phyloP scores from a whole-genome alignment of 306 rosid species.

The Fagus sylvatica region DNA sequence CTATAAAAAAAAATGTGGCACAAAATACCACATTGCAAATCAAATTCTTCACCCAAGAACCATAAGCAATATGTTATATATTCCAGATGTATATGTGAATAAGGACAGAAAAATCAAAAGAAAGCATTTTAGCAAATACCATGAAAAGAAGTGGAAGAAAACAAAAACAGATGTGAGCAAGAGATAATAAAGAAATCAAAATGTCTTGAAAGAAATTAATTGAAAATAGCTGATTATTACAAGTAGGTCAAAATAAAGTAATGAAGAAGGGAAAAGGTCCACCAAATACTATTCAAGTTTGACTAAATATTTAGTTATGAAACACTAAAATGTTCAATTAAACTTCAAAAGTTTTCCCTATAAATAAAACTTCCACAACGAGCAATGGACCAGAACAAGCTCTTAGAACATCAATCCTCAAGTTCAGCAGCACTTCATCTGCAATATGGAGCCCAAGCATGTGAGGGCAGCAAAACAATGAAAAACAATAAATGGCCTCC shows the following conservation, averaged over 20 bases:
- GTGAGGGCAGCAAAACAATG: constrained; percentile 22
- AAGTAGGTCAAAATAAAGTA: not conserved
- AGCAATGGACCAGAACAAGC: constrained; percentile 14
- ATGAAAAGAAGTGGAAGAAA: not conserved
- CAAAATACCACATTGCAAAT: not conserved
- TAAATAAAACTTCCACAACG: constrained; percentile 14
- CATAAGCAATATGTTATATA: not conserved
- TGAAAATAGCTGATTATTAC: not conserved
- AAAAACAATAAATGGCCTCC: constrained; percentile 1
- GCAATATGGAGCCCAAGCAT: constrained; percentile 33
- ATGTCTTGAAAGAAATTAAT: constrained; percentile 7
- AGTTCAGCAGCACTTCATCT: constrained; percentile 39
- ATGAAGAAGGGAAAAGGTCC: not conserved
- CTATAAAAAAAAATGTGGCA: not conserved
- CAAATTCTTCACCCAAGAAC: not conserved
- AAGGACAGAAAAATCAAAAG: not conserved
- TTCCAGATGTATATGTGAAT: not conserved
- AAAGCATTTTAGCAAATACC: not conserved
- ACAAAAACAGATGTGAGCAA: not conserved
- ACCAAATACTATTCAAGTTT: constrained; percentile 13
- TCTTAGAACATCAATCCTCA: constrained; percentile 30
- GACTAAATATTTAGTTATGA: not conserved
- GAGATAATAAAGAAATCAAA: constrained; percentile 7
- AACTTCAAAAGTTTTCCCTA: constrained; percentile 16
- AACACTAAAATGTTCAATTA: constrained; percentile 4